A percentile compares a stretch with the other conserved stretches of the same genome.
Evolutionary conservation across 2,329 filamentous ascomycete genomes (phyloP).

Genomic region (Fusarium sp.): DNA sequence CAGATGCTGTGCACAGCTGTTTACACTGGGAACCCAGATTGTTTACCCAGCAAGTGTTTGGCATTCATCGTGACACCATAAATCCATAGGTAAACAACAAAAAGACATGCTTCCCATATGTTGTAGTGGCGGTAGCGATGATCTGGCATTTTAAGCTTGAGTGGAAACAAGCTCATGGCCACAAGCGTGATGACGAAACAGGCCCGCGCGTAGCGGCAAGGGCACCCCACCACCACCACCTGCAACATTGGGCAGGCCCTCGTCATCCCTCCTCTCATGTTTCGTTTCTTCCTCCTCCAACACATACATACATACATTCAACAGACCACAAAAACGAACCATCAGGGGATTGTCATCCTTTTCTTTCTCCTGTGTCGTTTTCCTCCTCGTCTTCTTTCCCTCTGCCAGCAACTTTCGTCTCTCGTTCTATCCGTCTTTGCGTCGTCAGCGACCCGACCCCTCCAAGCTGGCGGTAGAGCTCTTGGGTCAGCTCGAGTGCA

Average conservation of each 20-base stretch:
- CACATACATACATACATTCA: constrained; percentile 18
- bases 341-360: constrained; percentile 11
- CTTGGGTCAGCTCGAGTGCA: constrained; percentile 2
- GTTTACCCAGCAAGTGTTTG: background rate
- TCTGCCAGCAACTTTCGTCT: background rate
- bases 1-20: background rate
- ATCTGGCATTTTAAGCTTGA: constrained; percentile 23
- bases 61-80: background rate
- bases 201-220: constrained; percentile 22
- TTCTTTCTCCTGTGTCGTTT: background rate
- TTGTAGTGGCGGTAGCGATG: background rate
- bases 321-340: constrained; percentile 27
- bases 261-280: constrained; percentile 35
- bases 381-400: background rate
- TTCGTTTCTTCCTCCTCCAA: constrained; percentile 16
- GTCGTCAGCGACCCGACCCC: constrained; percentile 26
- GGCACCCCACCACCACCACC: constrained; percentile 21
- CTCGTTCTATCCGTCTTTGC: background rate
- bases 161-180: constrained; percentile 37
- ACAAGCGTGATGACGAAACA: constrained; percentile 37
- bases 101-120: background rate
- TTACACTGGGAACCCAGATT: background rate
- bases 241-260: constrained; percentile 13
- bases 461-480: constrained; percentile 17
- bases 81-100: background rate